Conservation (phyloP, 2,329 filamentous ascomycete species). For the Phyllosticta capitalensis region DNA sequence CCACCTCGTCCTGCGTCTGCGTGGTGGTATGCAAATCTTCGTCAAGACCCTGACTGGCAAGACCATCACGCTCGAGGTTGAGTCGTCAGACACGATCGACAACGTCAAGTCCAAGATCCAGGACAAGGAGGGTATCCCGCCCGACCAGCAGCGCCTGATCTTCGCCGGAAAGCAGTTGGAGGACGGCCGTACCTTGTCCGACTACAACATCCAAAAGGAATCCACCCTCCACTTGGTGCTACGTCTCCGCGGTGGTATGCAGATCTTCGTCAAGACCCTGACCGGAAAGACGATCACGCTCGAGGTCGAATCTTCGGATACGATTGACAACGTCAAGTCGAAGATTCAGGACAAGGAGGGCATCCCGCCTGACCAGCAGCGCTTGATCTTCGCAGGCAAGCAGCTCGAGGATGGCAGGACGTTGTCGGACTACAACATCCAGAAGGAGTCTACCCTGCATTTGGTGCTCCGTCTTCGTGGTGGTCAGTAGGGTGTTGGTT, state of each 20-base stretch:
- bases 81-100: conserved; percentile 79
- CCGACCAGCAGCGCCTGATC: conserved; percentile 91
- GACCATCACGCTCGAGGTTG: conserved; percentile 58
- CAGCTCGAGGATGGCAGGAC: conserved; percentile 89
- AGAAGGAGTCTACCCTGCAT: conserved; percentile 53
- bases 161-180: conserved; percentile 96
- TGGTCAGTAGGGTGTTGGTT: conserved; percentile 20
- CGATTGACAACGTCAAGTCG: conserved; percentile 87
- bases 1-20: conserved; percentile 65
- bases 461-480: conserved; percentile 53
- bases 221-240: conserved; percentile 77
- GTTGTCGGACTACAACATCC: conserved; percentile 91
- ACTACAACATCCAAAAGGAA: conserved; percentile 97
- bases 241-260: conserved; percentile 72
- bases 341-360: conserved; percentile 80
- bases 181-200: conserved; percentile 79
- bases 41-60: conserved; percentile 53
- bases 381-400: conserved; percentile 88
- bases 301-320: conserved; percentile 81
- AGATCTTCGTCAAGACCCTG: conserved; percentile 49
- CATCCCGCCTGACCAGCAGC: conserved; percentile 90
- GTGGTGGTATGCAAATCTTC: conserved; percentile 56
- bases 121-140: conserved; percentile 94
- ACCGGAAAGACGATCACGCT: conserved; percentile 89
- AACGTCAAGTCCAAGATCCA: conserved; percentile 97